Conservation (phyloP, 768 basidiomycete genomes). For the Cubamyces lactineus region DNA sequence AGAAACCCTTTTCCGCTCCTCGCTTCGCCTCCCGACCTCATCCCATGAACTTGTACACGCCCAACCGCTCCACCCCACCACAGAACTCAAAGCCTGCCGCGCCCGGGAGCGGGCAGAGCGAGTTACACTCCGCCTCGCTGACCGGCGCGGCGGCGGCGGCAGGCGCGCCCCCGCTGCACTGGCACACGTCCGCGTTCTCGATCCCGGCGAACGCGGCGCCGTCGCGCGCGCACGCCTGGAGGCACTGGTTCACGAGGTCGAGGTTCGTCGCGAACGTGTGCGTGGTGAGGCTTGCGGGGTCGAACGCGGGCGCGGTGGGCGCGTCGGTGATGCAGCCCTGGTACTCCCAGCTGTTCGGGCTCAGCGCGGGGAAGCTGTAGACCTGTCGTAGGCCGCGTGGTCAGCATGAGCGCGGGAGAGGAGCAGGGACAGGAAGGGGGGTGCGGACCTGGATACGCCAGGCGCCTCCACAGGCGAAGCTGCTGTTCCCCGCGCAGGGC, state of each 20-base stretch:
- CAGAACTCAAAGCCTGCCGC: conserved; percentile 21
- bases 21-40: background rate
- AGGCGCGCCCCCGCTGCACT: conserved; percentile 18
- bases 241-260: conserved; percentile 18
- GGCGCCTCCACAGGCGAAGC: conserved; percentile 24
- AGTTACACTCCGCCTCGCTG: conserved; percentile 14
- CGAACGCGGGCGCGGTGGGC: conserved; percentile 8
- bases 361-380: conserved; percentile 11
- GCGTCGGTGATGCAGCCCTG: conserved; percentile 14
- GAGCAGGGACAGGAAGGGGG: too few species aligned
- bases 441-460: conserved; percentile 27
- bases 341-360: conserved; percentile 6
- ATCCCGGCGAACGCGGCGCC: conserved; percentile 15
- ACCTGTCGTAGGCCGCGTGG: background rate
- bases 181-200: conserved; percentile 10
- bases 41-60: conserved; percentile 14
- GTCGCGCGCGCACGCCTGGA: conserved; percentile 12
- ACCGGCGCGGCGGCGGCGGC: background rate
- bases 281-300: background rate
- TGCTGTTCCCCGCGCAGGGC: conserved; percentile 22
- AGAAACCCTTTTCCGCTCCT: too few species aligned
- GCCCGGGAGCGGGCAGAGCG: conserved; percentile 22
- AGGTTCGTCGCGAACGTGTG: conserved; percentile 7
- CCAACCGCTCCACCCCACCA: conserved; percentile 17
- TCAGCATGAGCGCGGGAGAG: background rate